Conservation (phyloP, 345 rosid species). For the Eucalyptus caleyi region DNA sequence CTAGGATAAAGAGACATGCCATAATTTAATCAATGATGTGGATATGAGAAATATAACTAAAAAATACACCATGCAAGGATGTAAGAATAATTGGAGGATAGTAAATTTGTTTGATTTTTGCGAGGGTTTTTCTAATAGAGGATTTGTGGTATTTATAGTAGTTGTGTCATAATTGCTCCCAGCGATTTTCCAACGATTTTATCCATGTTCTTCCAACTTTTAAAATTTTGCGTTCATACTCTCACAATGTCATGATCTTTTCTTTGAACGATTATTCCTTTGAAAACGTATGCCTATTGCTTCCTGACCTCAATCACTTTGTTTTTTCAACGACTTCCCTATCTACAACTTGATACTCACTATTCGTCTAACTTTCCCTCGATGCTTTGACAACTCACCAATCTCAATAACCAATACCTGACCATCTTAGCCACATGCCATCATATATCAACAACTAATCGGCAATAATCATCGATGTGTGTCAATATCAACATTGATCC, state of each 20-base stretch:
- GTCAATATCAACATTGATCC: neutral
- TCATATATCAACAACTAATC: neutral
- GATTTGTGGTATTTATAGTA: neutral
- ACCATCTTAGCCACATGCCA: neutral
- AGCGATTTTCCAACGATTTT: too few relatives aligned
- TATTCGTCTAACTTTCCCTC: neutral
- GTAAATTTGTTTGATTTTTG: too few relatives aligned
- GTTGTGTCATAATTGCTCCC: neutral
- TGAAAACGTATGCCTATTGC: neutral
- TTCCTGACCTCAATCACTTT: neutral
- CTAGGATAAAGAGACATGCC: neutral
- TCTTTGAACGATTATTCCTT: neutral
- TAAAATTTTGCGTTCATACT: neutral
- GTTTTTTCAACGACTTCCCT: neutral
- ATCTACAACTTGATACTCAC: neutral
- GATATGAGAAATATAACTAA: neutral
- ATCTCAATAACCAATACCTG: neutral
- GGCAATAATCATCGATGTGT: too few relatives aligned
- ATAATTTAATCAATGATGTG: neutral
- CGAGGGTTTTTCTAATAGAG: neutral
- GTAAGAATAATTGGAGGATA: neutral
- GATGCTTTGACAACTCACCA: neutral
- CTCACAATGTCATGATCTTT: neutral
- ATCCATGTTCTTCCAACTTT: neutral
- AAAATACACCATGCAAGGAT: neutral